These are phyloP conservation scores for Boletus sp. DNA, from an alignment of 1,284 basidiomycete species.

Conservation along the genomic window DNA sequence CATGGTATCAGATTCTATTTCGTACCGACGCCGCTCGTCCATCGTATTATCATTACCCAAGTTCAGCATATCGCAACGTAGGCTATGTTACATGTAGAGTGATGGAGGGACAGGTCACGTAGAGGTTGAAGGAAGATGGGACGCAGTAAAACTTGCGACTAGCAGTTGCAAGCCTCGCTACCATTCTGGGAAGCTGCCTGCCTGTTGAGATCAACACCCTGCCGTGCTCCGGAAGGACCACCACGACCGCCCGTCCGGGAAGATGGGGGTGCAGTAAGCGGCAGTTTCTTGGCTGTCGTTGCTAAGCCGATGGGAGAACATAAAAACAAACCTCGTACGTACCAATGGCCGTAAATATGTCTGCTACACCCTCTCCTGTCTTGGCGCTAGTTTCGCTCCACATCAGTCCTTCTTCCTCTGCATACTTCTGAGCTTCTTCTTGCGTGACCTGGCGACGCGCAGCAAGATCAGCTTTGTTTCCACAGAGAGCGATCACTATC, in stretches of 20 bases:
- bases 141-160: constrained; percentile 28
- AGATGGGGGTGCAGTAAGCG: constrained; percentile 70
- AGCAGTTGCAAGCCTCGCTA: constrained; percentile 77
- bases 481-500: constrained; percentile 94
- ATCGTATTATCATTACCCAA: constrained; percentile 30
- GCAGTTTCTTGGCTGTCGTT: constrained; percentile 76
- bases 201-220: constrained; percentile 78
- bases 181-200: constrained; percentile 51
- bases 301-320: constrained; percentile 13
- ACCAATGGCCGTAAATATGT: constrained; percentile 90
- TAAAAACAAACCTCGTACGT: constrained; percentile 1
- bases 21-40: constrained; percentile 14
- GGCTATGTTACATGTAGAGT: constrained; percentile 38
- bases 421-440: constrained; percentile 91
- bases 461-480: constrained; percentile 92
- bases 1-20: constrained; percentile 1
- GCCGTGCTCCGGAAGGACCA: constrained; percentile 44
- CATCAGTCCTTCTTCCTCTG: constrained; percentile 93
- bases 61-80: constrained; percentile 36
- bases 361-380: constrained; percentile 86
- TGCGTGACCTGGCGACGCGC: constrained; percentile 80
- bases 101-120: constrained; percentile 17
- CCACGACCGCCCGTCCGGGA: constrained; percentile 56
- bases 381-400: constrained; percentile 98
- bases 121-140: constrained; percentile 8